A percentile compares a stretch with the other conserved stretches of the same genome.
Evolutionary conservation across 805 yeast genomes (phyloP).

Genomic region (Saturnispora besseyi): DNA sequence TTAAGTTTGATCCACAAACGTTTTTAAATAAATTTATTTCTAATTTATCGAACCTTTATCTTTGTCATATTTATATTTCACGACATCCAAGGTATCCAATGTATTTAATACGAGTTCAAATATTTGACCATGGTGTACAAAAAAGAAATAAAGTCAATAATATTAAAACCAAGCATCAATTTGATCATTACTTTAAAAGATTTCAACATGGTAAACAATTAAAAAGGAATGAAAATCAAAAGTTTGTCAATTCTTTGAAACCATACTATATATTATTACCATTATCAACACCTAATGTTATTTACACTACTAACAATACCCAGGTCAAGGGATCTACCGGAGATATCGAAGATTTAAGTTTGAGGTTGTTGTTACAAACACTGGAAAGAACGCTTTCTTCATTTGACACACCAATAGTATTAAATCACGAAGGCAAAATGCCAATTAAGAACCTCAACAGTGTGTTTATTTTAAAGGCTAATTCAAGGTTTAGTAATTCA

Average conservation of each 20-base stretch:
- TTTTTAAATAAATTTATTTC: conserved; percentile 41
- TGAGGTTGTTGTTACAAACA: conserved; percentile 50
- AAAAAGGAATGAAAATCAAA: conserved; percentile 8
- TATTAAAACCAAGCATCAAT: conserved; percentile 5
- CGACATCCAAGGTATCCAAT: conserved; percentile 57
- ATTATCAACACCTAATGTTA: conserved; percentile 52
- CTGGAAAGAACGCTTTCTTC: conserved; percentile 34
- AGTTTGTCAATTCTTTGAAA: conserved; percentile 33
- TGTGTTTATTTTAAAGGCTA: conserved; percentile 50
- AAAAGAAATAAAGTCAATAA: neutral
- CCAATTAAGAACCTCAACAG: conserved; percentile 43
- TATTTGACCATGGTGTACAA: conserved; percentile 41
- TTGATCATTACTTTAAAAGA: conserved; percentile 8
- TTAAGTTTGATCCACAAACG: conserved; percentile 36
- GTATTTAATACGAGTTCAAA: conserved; percentile 54
- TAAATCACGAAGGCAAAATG: conserved; percentile 28
- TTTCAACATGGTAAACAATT: conserved; percentile 5
- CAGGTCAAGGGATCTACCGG: neutral
- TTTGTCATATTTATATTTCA: conserved; percentile 58
- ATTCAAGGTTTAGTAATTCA: conserved; percentile 51
- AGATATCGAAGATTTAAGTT: conserved; percentile 34
- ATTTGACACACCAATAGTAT: conserved; percentile 29
- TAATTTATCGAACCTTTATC: conserved; percentile 42
- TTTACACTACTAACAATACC: conserved; percentile 36
- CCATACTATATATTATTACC: conserved; percentile 66